A percentile compares a stretch with the other conserved stretches of the same genome.
These are phyloP conservation scores for Anisodus acutangulus DNA, from an alignment of 257 asterid genomes.

Conservation along the genomic window DNA sequence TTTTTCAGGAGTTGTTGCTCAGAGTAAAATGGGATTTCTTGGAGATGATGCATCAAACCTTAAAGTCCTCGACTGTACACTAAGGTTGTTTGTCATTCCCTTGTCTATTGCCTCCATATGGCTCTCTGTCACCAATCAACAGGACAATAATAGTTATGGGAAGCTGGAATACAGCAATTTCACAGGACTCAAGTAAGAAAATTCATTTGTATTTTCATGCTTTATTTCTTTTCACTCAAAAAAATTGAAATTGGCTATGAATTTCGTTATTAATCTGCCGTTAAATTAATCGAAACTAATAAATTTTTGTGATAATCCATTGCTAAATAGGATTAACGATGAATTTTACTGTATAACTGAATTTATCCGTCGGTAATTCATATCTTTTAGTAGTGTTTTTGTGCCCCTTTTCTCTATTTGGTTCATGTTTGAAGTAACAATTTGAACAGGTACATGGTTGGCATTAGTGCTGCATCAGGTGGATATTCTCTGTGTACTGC, in stretches of 20 bases:
- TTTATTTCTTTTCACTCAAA: neutral
- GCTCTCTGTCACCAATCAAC: slow-evolving; percentile 55
- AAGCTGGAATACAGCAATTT: slow-evolving; percentile 59
- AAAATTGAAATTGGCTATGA: too few species aligned
- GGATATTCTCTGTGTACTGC: slow-evolving; percentile 78
- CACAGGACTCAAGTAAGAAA: slow-evolving; percentile 67
- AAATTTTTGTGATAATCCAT: too few species aligned
- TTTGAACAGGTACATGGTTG: slow-evolving; percentile 71
- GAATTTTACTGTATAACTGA: too few species aligned
- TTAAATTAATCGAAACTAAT: too few species aligned
- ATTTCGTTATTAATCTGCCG: too few species aligned
- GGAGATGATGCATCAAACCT: slow-evolving; percentile 47
- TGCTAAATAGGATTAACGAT: too few species aligned
- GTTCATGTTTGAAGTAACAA: neutral
- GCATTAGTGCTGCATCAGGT: slow-evolving; percentile 62
- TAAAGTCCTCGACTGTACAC: slow-evolving; percentile 59
- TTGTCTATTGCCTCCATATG: slow-evolving; percentile 73
- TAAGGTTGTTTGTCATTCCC: slow-evolving; percentile 69
- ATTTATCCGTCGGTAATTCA: too few species aligned
- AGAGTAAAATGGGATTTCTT: slow-evolving; percentile 47
- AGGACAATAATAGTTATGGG: slow-evolving; percentile 64
- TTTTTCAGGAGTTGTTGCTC: neutral
- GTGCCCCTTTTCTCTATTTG: neutral
- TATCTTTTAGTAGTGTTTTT: too few species aligned
- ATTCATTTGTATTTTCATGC: neutral